Conservation (phyloP, 2,329 filamentous ascomycete genomes). For the Cladosporium sp. region DNA sequence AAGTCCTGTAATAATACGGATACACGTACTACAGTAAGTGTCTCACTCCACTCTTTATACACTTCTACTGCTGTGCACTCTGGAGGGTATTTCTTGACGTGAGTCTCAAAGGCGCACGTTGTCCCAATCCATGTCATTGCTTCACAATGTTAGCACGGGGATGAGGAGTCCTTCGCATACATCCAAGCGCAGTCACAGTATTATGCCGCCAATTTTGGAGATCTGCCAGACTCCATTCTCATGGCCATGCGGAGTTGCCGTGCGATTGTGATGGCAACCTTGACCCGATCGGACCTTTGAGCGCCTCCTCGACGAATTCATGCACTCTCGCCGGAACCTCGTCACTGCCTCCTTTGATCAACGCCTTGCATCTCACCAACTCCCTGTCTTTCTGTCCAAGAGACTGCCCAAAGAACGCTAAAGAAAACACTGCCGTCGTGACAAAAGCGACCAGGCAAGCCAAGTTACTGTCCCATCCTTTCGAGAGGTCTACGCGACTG, state of each 20-base stretch:
- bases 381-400: conserved; percentile 21
- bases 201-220: not conserved
- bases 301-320: not conserved
- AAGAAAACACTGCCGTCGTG: conserved; percentile 18
- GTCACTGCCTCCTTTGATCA: not conserved
- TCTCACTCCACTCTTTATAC: not conserved
- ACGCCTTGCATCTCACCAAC: conserved; percentile 11
- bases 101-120: not conserved
- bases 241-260: not conserved
- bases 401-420: conserved; percentile 20
- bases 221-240: not conserved
- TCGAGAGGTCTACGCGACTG: conserved; percentile 14
- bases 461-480: conserved; percentile 20
- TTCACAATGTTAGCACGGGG: not conserved
- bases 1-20: not conserved
- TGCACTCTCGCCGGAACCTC: not conserved
- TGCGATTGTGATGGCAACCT: not conserved
- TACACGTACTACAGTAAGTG: not conserved
- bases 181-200: not conserved
- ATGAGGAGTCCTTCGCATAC: not conserved
- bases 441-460: conserved; percentile 18
- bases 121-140: not conserved
- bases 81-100: not conserved
- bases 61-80: not conserved
- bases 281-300: not conserved